Percentiles rank a stretch among this genome's conserved stretches.
phyloP scores from a whole-genome alignment of 768 basidiomycete genomes.

The Boletus subcaerulescens region DNA sequence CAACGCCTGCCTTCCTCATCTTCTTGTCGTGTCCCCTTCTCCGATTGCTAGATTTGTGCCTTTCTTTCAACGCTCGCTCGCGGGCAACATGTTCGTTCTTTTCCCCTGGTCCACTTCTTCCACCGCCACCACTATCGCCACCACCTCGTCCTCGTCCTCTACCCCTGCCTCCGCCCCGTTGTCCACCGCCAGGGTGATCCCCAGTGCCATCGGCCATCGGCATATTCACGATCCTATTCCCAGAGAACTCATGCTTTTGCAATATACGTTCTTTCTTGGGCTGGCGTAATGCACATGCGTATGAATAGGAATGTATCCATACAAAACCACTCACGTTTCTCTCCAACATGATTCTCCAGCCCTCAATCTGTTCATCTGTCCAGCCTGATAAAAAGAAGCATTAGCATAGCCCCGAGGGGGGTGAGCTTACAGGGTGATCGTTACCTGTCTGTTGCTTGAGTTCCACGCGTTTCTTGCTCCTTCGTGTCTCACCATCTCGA shows the following conservation, averaged over 20 bases:
- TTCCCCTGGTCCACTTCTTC: conserved; percentile 35
- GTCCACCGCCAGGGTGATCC: conserved; percentile 9
- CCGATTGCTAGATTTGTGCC: conserved; percentile 75
- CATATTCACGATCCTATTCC: conserved; percentile 43
- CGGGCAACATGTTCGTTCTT: conserved; percentile 40
- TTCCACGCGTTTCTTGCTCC: conserved; percentile 63
- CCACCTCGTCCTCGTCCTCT: conserved; percentile 41
- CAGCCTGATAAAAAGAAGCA: conserved; percentile 44
- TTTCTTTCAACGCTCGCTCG: conserved; percentile 72
- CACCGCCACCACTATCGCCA: conserved; percentile 35
- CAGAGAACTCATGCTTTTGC: conserved; percentile 73
- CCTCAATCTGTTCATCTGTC: conserved; percentile 86
- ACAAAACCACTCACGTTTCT: conserved; percentile 59
- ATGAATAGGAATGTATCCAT: conserved; percentile 9
- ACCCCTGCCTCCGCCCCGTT: conserved; percentile 12
- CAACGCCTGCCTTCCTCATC: conserved; percentile 63
- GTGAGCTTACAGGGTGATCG: conserved; percentile 7
- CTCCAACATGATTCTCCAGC: conserved; percentile 89
- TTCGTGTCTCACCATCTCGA: conserved; percentile 67
- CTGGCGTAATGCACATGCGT: conserved; percentile 32
- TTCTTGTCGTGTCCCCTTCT: conserved; percentile 90
- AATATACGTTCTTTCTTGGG: conserved; percentile 73
- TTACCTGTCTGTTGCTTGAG: conserved; percentile 68
- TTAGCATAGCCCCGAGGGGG: neutral
- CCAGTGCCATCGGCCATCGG: neutral